Evolutionary conservation across 2,329 filamentous ascomycete genomes (phyloP), one percentile per base, ranked within the genome.

Genomic region (Hysterium pulicare): DNA sequence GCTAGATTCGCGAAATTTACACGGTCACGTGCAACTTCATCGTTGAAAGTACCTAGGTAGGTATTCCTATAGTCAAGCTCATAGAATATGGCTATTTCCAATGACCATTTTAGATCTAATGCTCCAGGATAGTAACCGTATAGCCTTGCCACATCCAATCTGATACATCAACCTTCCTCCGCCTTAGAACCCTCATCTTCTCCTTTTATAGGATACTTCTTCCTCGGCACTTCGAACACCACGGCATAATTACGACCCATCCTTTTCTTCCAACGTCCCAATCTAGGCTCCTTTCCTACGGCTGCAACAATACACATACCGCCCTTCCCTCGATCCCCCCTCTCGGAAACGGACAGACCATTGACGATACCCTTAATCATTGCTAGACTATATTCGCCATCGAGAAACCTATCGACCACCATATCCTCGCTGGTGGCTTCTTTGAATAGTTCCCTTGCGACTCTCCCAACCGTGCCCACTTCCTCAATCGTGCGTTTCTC

Each of bases 301-400:
- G 85, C 93, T n/a, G 83, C 87, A 10, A 94, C 83, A 21, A 97
- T 78, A 55, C 87, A 91, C 2, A 96, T 68, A 1, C 90, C 90
- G 33, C 74, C 71, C 53, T 79, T 82, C 23, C 85, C 87, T 46
- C 84, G 75, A 15, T 89, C 84, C 3, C 90, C 89, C 15, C 87
- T 78, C 66, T 97, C 93, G 54, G 93, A 90, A 11, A 95, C 78
- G 1, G 87, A 81, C 45, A 98, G 84, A 54, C 87, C 90, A 61
- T 97, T 98, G 53, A 98, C 76, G 6, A 97, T 76, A 32, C 93
- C 93, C 55, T 78, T 79, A 41, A 90, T 75, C 7, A 61, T n/a
- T n/a, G n/a, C n/a, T n/a, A n/a, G n/a, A n/a, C n/a, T n/a, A n/a
- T n/a, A n/a, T n/a, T n/a, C n/a, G n/a, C n/a, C n/a, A n/a, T n/a